phyloP scores from a whole-genome alignment of 768 basidiomycete genomes.

The Psilocybe cyanescens region DNA sequence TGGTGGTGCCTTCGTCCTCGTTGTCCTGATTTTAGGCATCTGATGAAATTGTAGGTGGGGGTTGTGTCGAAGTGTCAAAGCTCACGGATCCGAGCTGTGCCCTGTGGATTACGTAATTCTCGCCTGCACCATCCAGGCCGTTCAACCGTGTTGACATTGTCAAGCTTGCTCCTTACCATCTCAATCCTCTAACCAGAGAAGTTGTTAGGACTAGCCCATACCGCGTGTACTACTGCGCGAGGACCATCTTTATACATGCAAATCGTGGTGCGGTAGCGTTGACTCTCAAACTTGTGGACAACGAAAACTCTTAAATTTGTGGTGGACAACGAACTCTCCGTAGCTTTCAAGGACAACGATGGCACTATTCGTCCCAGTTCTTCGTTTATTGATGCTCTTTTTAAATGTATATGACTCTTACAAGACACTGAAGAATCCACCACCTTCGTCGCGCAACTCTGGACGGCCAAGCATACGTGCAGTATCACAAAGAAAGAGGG shows the following conservation, averaged over 20 bases:
- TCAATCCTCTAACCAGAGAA: background rate
- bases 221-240: conserved; percentile 29
- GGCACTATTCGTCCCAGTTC: conserved; percentile 68
- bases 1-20: conserved; percentile 91
- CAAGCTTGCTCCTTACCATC: background rate
- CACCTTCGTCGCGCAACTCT: conserved; percentile 53
- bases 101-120: conserved; percentile 11
- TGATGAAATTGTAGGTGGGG: conserved; percentile 23
- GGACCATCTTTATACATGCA: conserved; percentile 14
- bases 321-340: background rate
- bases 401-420: conserved; percentile 84
- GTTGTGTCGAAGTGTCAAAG: background rate
- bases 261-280: conserved; percentile 9
- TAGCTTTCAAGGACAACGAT: conserved; percentile 40
- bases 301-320: background rate
- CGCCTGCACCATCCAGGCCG: background rate
- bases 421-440: conserved; percentile 77
- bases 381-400: conserved; percentile 73
- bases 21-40: conserved; percentile 95
- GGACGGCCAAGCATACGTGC: conserved; percentile 70
- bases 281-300: background rate
- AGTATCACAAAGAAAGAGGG: conserved; percentile 75
- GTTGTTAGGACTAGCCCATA: conserved; percentile 13
- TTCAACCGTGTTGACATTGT: background rate
- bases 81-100: background rate